phyloP scores from a whole-genome alignment of 805 yeast species.

The Ogataea chonburiensis region DNA sequence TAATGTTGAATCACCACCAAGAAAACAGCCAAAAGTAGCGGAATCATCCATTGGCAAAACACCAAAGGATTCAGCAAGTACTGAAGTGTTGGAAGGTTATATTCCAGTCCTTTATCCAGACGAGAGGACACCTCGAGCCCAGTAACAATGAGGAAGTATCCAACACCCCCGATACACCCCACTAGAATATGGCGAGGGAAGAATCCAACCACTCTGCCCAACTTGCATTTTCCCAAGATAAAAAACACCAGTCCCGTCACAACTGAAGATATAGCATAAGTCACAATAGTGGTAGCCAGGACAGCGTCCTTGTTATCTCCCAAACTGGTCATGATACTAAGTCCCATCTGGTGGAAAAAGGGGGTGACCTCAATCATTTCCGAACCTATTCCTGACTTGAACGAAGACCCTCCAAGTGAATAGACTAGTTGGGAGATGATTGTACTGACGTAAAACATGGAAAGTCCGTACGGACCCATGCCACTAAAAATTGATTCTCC shows the following conservation, averaged over 20 bases:
- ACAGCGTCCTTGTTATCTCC: conserved; percentile 49
- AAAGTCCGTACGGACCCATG: conserved; percentile 84
- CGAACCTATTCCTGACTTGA: conserved; percentile 89
- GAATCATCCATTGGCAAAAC: conserved; percentile 68
- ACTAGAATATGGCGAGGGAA: conserved; percentile 95
- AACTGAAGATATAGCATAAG: conserved; percentile 80
- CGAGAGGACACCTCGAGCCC: conserved; percentile 91
- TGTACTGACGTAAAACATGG: conserved; percentile 92
- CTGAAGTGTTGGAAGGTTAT: conserved; percentile 54
- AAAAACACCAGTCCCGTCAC: conserved; percentile 85
- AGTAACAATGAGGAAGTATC: conserved; percentile 85
- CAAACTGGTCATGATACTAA: conserved; percentile 54
- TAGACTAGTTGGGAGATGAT: conserved; percentile 85
- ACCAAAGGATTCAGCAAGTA: conserved; percentile 42
- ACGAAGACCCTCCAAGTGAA: conserved; percentile 88
- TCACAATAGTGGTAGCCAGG: conserved; percentile 80
- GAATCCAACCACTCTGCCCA: conserved; percentile 89
- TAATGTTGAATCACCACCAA: conserved; percentile 62
- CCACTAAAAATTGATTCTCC: conserved; percentile 73
- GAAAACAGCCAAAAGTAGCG: conserved; percentile 59
- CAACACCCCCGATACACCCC: conserved; percentile 98
- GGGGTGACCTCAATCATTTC: conserved; percentile 99
- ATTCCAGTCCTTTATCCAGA: conserved; percentile 68
- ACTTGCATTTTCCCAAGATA: conserved; percentile 67
- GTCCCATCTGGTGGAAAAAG: conserved; percentile 94